Base-by-base conservation (phyloP, 1,284 basidiomycete genomes). In the Cutaneotrichosporon cavernicola region DNA sequence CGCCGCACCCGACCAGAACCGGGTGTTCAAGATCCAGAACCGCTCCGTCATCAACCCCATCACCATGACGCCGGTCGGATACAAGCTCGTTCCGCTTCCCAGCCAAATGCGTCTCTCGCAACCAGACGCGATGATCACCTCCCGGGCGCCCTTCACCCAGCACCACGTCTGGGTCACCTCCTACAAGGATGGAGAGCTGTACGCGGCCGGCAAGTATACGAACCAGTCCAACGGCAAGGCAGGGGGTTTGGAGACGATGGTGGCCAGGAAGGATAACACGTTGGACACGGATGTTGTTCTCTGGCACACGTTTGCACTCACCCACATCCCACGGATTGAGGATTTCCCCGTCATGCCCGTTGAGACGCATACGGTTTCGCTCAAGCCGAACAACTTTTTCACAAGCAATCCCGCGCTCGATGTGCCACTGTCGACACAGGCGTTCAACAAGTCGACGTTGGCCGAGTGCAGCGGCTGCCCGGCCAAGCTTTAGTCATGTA, bases 331-430 rank as follows among this genome's bases (percentile, higher is more conserved):
- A 9, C 26, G 56, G 10, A 21, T 58, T n/a, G 56, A 58, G 31
- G 56, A 58, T 31, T 58, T 47, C 30, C 56, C 56, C 9, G 55
- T 56, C 55, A 56, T 56, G 55, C 55, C 55, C 9, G 55, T 56
- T n/a, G 55, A 56, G 55, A 56, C 55, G 34, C 55, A 56, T 34
- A 56, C 55, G 10, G 36, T 56, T 9, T 56, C 55, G 18, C 55
- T 56, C 34, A 56, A 56, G 55, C 55, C 55, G 1, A 36, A 26
- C 55, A 56, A 58, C 57, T 97, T 97, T 86, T 97, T 96, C 83
- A 84, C 83, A 65, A 81, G 81, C 62, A 92, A 91, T 75, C 93
- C 94, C 0, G 86, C 88, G 63, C 87, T 96, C 84, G 92, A 96
- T 74, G 90, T 96, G 0, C 76, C 80, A 2, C 61, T 70, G 0